Evolutionary conservation across 106 monocot species (phyloP).

Genomic region (Xerophyta viscosa): DNA sequence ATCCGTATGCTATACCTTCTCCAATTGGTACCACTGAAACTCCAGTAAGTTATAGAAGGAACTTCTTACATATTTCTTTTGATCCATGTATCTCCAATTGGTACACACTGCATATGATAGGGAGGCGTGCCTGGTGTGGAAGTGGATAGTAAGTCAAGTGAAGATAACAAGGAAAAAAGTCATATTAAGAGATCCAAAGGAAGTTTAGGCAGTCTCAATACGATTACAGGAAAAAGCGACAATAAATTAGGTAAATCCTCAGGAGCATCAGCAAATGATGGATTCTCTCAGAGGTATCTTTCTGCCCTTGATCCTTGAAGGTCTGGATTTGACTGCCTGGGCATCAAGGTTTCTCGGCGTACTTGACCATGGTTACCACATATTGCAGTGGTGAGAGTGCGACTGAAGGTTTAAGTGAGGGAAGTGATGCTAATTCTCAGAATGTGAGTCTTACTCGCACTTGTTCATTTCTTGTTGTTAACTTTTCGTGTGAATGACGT

Average conservation of each 20-base stretch:
- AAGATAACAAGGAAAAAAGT: slow-evolving; percentile 71
- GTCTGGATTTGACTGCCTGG: background rate
- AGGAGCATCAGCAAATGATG: slow-evolving; percentile 73
- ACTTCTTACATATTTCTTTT: background rate
- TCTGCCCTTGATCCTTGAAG: too few species aligned
- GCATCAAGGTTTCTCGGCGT: background rate
- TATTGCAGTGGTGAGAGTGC: slow-evolving; percentile 72
- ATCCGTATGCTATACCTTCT: slow-evolving; percentile 68
- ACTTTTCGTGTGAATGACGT: too few species aligned
- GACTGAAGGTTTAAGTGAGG: slow-evolving; percentile 88
- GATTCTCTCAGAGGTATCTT: slow-evolving; percentile 83
- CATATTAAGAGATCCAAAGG: slow-evolving; percentile 71
- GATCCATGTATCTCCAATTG: background rate
- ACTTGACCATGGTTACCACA: background rate
- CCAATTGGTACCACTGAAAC: slow-evolving; percentile 65
- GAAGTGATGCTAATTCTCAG: slow-evolving; percentile 93
- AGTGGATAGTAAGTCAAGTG: slow-evolving; percentile 56
- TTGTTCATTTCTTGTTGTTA: too few species aligned
- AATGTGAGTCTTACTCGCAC: slow-evolving; percentile 40
- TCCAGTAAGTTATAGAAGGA: slow-evolving; percentile 53
- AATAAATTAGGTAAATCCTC: slow-evolving; percentile 65
- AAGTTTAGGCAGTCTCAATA: slow-evolving; percentile 90
- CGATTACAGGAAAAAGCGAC: slow-evolving; percentile 73
- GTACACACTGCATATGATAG: slow-evolving; percentile 18
- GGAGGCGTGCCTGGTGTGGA: slow-evolving; percentile 39